Evolutionary conservation across 225 moss, liverwort and hornwort genomes (phyloP), one percentile per base, ranked within the genome.

Genomic region (Bryoerythrophyllum caledonicum): DNA sequence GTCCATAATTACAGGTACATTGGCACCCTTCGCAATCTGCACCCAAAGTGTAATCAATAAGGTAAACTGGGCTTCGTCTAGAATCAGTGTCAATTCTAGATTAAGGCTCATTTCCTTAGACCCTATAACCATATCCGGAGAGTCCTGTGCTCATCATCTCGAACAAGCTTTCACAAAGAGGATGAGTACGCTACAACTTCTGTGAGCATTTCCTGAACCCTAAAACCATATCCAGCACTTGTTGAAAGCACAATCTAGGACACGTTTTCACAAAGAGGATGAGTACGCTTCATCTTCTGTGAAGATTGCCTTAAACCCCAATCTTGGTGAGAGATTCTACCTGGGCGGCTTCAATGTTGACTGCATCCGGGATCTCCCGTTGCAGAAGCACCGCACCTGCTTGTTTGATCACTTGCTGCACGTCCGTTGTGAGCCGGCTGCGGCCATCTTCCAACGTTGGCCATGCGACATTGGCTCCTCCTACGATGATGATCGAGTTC

Each of bases 301-400:
- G 11, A 13, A 12, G 2, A 43, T 44, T 28, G 65, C 51, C 73
- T 70, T 44, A 21, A 70, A 70, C 74, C 53, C 43, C 55, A 32
- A 58, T 60, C 21, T 53, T 26, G 14, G 37, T 20, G 38, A 56
- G 21, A 65, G 41, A 7, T 41, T 15, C 56, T 83, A 86, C 86
- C 89, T 88, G 76, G n/a, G 88, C 90, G 75, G 83, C 90, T 78
- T 90, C 86, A n/a, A 88, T 76, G 49, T 88, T 90, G 60, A 90
- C 87, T 51, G 83, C 65, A 26, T 90, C 90, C 28, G 90, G 88
- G 71, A 90, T 81, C 71, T 90, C 90, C 54, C 90, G 88, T 81
- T 90, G 90, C 77, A 90, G 83, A 72, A 90, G 88, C 74, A 90
- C 75, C 27, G 88, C 90, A 68, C 90, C 88, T 15, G 90, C 88